A percentile compares a stretch with the other conserved stretches of the same genome.
Conservation (phyloP, 106 monocot species). For the Vanilla planifolia region DNA sequence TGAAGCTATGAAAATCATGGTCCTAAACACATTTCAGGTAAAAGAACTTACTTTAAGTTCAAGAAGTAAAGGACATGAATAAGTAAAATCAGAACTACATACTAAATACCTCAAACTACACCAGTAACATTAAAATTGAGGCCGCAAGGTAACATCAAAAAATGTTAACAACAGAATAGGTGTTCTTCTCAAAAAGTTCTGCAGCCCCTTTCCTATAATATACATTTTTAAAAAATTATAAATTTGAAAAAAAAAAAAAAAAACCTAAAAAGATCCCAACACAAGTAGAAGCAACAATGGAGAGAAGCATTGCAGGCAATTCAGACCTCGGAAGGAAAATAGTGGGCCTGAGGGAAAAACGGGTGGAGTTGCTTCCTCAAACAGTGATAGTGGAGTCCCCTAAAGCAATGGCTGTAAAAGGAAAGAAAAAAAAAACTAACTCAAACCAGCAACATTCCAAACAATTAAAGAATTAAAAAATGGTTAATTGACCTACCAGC, state of each 20-base stretch:
- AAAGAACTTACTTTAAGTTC: too few species aligned
- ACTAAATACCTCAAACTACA: conserved; percentile 79
- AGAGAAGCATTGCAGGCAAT: background rate
- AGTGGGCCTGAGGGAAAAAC: conserved; percentile 57
- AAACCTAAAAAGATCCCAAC: background rate
- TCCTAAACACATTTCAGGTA: too few species aligned
- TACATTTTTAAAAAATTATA: conserved; percentile 12
- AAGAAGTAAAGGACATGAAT: background rate
- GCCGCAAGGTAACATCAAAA: conserved; percentile 93
- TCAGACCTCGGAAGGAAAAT: conserved; percentile 84
- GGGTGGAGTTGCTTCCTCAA: conserved; percentile 65
- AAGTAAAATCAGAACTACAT: conserved; percentile 1
- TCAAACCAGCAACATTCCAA: background rate
- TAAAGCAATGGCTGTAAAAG: conserved; percentile 73
- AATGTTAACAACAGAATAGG: conserved; percentile 94
- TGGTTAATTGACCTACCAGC: background rate
- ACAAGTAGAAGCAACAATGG: background rate
- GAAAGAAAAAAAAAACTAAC: background rate
- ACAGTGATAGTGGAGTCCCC: conserved; percentile 70
- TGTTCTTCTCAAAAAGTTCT: conserved; percentile 83
- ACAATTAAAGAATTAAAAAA: background rate
- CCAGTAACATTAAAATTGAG: conserved; percentile 90
- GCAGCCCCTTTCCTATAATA: conserved; percentile 76
- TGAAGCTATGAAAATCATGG: background rate
- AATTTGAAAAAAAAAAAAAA: background rate